These are phyloP conservation scores for Tylopilus vinaceipallidus DNA, from an alignment of 768 basidiomycete genomes.

Conservation along the genomic window DNA sequence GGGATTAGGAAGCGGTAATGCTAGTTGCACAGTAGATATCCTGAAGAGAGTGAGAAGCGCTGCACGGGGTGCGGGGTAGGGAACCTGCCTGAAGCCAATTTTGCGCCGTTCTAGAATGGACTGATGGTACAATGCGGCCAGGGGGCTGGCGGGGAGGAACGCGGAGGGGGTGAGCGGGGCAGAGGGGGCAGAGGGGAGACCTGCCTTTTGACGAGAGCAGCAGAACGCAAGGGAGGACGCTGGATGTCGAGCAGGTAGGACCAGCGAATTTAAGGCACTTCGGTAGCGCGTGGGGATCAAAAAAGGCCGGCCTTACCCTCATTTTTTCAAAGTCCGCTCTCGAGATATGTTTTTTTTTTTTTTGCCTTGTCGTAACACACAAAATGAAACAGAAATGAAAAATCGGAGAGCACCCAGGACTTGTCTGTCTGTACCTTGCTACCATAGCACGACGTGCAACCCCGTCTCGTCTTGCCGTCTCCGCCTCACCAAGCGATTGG, in stretches of 20 bases:
- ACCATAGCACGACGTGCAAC: too few relatives aligned
- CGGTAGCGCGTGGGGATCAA: slow-evolving; percentile 40
- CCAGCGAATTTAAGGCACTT: slow-evolving; percentile 41
- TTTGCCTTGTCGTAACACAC: slow-evolving; percentile 23
- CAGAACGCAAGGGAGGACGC: slow-evolving; percentile 32
- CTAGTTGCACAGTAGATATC: slow-evolving; percentile 68
- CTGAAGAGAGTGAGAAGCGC: slow-evolving; percentile 36
- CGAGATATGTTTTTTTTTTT: slow-evolving; percentile 22
- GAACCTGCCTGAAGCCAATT: slow-evolving; percentile 63
- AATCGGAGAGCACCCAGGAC: too few relatives aligned
- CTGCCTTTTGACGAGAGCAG: slow-evolving; percentile 44
- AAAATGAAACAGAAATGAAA: slow-evolving; percentile 3
- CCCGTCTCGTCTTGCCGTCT: too few relatives aligned
- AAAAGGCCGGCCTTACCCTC: slow-evolving; percentile 34
- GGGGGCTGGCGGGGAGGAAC: slow-evolving; percentile 37
- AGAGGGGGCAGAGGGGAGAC: slow-evolving; percentile 21
- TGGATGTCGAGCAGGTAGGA: slow-evolving; percentile 30
- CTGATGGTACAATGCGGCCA: slow-evolving; percentile 79
- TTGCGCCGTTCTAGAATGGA: slow-evolving; percentile 74
- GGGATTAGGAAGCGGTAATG: slow-evolving; percentile 51
- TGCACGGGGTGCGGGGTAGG: slow-evolving; percentile 13
- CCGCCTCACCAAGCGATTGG: slow-evolving; percentile 2
- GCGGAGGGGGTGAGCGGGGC: slow-evolving; percentile 18
- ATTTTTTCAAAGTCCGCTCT: slow-evolving; percentile 36
- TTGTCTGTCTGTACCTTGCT: too few relatives aligned